Percentiles rank a stretch among this genome's conserved stretches.
Evolutionary conservation across 306 rosid genomes (phyloP).

Genomic region (Acacia melanoxylon): DNA sequence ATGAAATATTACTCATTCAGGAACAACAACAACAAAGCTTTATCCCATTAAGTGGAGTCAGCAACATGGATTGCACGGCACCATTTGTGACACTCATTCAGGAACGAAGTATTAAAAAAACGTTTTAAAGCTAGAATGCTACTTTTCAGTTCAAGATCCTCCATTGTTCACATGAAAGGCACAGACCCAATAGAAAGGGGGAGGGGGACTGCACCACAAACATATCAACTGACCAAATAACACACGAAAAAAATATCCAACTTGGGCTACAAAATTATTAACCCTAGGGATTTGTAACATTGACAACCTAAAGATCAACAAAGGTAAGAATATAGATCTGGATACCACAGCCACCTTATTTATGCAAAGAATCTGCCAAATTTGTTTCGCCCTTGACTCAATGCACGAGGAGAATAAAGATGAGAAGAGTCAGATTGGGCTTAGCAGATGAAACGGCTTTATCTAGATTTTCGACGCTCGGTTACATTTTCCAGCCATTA

Average conservation of each 20-base stretch:
- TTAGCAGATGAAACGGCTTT: not conserved
- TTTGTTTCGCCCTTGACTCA: not conserved
- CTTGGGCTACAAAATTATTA: not conserved
- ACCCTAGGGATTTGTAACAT: not conserved
- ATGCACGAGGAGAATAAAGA: not conserved
- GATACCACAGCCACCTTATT: constrained; percentile 10
- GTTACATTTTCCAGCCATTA: constrained; percentile 8
- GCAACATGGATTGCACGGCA: too few species aligned
- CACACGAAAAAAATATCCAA: not conserved
- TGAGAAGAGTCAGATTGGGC: constrained; percentile 24
- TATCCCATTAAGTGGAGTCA: too few species aligned
- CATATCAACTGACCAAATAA: not conserved
- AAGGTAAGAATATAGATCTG: constrained; percentile 25
- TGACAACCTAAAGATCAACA: not conserved
- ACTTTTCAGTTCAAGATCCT: constrained; percentile 13
- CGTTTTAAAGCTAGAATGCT: constrained; percentile 2
- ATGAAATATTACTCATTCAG: not conserved
- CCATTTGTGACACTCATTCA: not conserved
- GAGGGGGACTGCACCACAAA: not conserved
- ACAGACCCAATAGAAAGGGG: not conserved
- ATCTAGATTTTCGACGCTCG: constrained; percentile 1
- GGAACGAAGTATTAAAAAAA: not conserved
- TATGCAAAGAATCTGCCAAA: not conserved
- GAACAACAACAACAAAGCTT: not conserved
- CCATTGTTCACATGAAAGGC: not conserved